Base-by-base conservation (phyloP, 2,329 filamentous ascomycete species). In the Aureobasidium sp. region DNA sequence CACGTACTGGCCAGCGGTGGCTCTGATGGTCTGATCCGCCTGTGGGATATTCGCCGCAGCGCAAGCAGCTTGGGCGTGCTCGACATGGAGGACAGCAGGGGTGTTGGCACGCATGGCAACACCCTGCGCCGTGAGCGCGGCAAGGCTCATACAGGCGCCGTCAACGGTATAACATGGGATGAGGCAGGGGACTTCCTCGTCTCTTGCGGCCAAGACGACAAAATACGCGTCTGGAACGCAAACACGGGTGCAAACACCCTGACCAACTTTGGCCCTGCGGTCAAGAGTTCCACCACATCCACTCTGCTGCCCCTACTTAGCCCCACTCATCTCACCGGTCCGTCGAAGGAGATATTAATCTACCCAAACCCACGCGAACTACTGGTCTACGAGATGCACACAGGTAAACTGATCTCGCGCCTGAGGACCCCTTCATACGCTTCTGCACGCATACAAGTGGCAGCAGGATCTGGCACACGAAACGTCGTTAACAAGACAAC, bases 41-140 rank as follows among this genome's bases (percentile, higher is more conserved):
- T 97, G 39, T 97, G 93, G 87, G 93, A 97, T 71, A 83, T 97
- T 30, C 83, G 93, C 3, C 86, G 89, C 36, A 89, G 90, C 34
- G 87, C 88, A 25, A 87, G 86, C 7, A 84, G 88, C 25, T 79
- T 97, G 36, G 90, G 87, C 0, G 81, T 88, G 44, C 80, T 97
- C 1, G 90, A 97, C 70, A 86, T 91, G 75, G 90, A 96, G 70
- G 91, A 97, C 70, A 86, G 86, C 3, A 75, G 78, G 41, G 73
- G 75, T 13, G 76, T 74, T 64, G 78, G 37, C 21, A 9, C 10
- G 1, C 27, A 57, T 21, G 72, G 71, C 60, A 79, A 75, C 53
- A 73, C 69, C 44, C 74, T 79, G n/a, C 63, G 69, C 52, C 69
- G 71, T 25, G 67, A 71, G 37, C 72, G 73, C 25, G 75, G 73